A percentile compares a stretch with the other conserved stretches of the same genome.
Conservation (phyloP, 78 protist species). For the Creolimax fragrantissima region DNA sequence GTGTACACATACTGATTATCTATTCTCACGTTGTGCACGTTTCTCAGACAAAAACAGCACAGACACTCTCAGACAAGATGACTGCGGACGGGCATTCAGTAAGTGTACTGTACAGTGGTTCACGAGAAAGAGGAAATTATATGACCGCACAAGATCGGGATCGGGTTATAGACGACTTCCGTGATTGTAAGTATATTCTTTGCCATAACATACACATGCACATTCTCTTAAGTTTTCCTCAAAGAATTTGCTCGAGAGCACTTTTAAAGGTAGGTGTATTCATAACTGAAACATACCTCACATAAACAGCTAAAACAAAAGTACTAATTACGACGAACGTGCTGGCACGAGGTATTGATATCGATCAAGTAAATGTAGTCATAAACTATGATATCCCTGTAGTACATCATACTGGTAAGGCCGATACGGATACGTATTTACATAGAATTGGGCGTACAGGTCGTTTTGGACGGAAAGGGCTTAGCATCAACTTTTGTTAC, state of each 20-base stretch:
- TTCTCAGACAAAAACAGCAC: neutral
- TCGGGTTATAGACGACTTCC: slow-evolving; percentile 19
- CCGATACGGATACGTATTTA: slow-evolving; percentile 32
- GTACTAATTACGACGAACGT: slow-evolving; percentile 40
- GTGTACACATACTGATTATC: too few relatives aligned
- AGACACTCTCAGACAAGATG: neutral
- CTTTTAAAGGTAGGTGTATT: too few relatives aligned
- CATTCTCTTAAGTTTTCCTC: too few relatives aligned
- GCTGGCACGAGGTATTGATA: slow-evolving; percentile 49
- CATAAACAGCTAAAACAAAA: slow-evolving; percentile 20
- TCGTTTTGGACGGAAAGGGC: slow-evolving; percentile 33
- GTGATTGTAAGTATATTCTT: neutral
- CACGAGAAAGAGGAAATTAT: neutral
- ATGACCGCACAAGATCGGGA: slow-evolving; percentile 16
- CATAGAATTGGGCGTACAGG: slow-evolving; percentile 51
- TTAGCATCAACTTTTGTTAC: slow-evolving; percentile 16
- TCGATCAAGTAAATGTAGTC: slow-evolving; percentile 35
- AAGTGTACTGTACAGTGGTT: neutral
- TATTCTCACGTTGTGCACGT: too few relatives aligned
- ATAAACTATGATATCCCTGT: slow-evolving; percentile 33
- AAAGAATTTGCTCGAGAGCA: too few relatives aligned
- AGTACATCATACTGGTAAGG: neutral
- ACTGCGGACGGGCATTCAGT: neutral
- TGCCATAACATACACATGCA: too few relatives aligned
- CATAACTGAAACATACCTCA: too few relatives aligned